Base-by-base conservation (phyloP, 164 flowering plant species). In the Magnolia sinica region DNA sequence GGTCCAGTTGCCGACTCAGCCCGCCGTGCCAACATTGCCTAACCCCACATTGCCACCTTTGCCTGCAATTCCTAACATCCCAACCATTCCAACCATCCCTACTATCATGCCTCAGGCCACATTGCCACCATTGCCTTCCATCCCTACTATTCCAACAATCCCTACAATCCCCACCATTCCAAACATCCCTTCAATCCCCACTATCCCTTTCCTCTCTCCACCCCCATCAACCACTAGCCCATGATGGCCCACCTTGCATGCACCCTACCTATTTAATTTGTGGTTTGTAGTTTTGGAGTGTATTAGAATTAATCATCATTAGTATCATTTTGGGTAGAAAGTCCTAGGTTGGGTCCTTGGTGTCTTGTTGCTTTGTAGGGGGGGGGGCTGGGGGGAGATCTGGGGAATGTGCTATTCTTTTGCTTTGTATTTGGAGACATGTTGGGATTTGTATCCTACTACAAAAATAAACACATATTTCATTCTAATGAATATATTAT, bases 81-180 rank as follows among this genome's bases (percentile, higher is more conserved):
- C 70, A 8, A 70, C 58, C 20, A 16, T 70, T n/a, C 72, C 72
- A 16, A 45, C 52, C 51, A 70, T 70, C 37, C 72, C 72, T 49
- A 55, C 45, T 37, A 64, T 3, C 68, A 64, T 64, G 68, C 68
- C 68, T 5, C 18, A 16, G 23, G 50, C 20, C 50, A 29, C 71
- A 13, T 68, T 37, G 71, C 71, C 71, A 68, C 71, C 71, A 68
- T 7, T 68, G 51, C 71, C 71, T 29, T 10, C 51, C 3, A 18
- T 70, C 24, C 73, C 73, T 22, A 49, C 73, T 0, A 70, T 70
- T 49, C 73, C 73, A 2, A 18, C 55, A 70, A 70, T 37, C 29
- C 29, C 29, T 1, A 27, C 29, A 27, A 27, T 50, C 24, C 73
- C 73, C 8, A 19, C 73, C 73, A 50, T 69, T 18, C 71, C 71